Base-by-base conservation (phyloP, 2,329 filamentous ascomycete genomes). In the Pseudofabraea citricarpa region DNA sequence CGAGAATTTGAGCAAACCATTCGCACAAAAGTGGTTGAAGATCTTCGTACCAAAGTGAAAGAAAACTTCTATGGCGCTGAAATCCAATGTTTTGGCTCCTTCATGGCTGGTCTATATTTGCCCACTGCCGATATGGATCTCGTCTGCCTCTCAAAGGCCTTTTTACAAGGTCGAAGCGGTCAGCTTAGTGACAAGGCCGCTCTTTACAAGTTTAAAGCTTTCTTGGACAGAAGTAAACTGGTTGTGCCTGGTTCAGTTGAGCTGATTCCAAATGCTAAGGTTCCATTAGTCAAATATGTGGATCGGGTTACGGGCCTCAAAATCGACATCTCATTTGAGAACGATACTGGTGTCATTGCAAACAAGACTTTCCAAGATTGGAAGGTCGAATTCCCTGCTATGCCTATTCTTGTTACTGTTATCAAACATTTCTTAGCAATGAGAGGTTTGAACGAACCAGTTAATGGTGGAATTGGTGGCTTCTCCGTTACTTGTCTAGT, bases 311-410 rank as follows among this genome's bases (percentile, higher is more conserved):
- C 90, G 2, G 83, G 82, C 10, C 70, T 98, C 41, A 87, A 86
- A 54, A 85, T 97, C 10, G 93, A 98, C 61, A 77, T 98, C 10
- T 97, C 90, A 0, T 96, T 98, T 60, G 91, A 98, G 66, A 97
- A 96, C 59, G 67, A 83, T 26, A 87, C 85, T 32, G 93, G 93
- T 9, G 69, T 96, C 8, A 67, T 76, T 15, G 91, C 93, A 3
- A 85, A 93, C 57, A 69, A 81, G 15, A 96, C 89, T 0, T 95
- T 96, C 61, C 65, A 81, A 42, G 63, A 70, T 0, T 98, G 93
- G 93, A 90, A 87, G 64, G 56, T 71, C 12, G 70, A 83, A 41
- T 95, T 85, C 52, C 90, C 91, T 1, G 81, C 82, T 7, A 90
- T 97, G 87, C 86, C 89, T 0, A 79, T 87, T 31, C 70, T 98